Evolutionary conservation across 2,329 filamentous ascomycete species (phyloP).

Genomic region (Colletotrichum sp.): DNA sequence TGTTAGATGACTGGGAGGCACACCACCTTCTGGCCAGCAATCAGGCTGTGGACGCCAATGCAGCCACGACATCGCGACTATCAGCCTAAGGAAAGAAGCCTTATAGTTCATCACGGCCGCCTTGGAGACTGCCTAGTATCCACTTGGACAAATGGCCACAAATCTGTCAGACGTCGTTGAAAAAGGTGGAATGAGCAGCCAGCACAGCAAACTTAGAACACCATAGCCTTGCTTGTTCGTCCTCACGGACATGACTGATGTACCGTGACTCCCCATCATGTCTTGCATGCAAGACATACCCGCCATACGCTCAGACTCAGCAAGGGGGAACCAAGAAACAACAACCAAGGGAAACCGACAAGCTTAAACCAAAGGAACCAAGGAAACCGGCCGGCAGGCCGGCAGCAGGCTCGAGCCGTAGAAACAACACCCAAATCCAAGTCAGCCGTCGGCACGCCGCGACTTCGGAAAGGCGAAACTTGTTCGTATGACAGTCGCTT

Average conservation of each 20-base stretch:
- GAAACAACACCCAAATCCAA: neutral
- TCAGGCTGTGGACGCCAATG: no score
- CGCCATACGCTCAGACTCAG: neutral
- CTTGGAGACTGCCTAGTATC: no score
- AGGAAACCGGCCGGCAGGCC: neutral
- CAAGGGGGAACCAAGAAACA: neutral
- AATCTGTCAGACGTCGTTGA: neutral
- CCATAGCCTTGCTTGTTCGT: neutral
- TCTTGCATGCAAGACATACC: neutral
- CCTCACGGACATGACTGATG: neutral
- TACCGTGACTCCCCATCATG: neutral
- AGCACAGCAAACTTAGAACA: neutral
- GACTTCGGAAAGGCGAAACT: neutral
- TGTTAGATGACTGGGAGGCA: no score
- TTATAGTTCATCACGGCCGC: no score
- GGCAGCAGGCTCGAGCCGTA: neutral
- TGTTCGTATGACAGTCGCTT: neutral
- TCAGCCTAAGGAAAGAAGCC: no score
- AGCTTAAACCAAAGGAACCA: neutral
- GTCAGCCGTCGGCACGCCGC: neutral
- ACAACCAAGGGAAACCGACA: neutral
- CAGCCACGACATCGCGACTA: no score
- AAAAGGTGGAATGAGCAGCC: slow-evolving; percentile 28
- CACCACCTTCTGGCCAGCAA: no score
- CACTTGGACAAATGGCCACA: no score